These are phyloP conservation scores for Trichomonas vaginalis DNA, from an alignment of 208 protist species.

Conservation along the genomic window DNA sequence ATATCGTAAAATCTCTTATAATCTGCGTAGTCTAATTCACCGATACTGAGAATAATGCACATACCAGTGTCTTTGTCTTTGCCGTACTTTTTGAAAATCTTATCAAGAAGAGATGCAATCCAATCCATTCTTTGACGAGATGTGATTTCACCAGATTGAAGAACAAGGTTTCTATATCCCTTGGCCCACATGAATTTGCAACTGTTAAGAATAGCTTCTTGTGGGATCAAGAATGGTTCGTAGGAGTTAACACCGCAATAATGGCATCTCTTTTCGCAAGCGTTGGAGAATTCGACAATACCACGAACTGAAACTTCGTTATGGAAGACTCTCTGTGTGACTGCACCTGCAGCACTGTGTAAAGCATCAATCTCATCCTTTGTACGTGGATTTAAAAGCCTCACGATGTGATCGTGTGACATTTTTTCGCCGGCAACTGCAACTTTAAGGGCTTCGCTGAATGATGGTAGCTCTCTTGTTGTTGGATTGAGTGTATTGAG, in stretches of 20 bases:
- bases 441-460: not conserved
- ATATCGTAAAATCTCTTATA: conserved; percentile 35
- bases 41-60: conserved; percentile 35
- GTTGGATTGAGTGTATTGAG: not conserved
- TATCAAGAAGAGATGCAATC: not conserved
- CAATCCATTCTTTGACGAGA: not conserved
- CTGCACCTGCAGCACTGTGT: too few relatives aligned
- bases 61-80: conserved; percentile 17
- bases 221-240: not conserved
- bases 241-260: conserved; percentile 39
- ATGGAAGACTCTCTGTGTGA: too few relatives aligned
- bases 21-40: conserved; percentile 30
- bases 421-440: not conserved
- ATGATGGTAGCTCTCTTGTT: not conserved
- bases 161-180: not conserved
- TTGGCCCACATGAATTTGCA: not conserved
- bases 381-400: not conserved
- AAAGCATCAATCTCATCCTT: too few relatives aligned
- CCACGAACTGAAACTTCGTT: too few relatives aligned
- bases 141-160: not conserved
- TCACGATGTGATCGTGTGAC: not conserved
- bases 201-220: not conserved
- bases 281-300: conserved; percentile 45
- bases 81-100: not conserved
- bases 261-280: conserved; percentile 39